These are phyloP conservation scores for Millerozyma miso DNA, from an alignment of 805 yeast species.

Conservation along the genomic window DNA sequence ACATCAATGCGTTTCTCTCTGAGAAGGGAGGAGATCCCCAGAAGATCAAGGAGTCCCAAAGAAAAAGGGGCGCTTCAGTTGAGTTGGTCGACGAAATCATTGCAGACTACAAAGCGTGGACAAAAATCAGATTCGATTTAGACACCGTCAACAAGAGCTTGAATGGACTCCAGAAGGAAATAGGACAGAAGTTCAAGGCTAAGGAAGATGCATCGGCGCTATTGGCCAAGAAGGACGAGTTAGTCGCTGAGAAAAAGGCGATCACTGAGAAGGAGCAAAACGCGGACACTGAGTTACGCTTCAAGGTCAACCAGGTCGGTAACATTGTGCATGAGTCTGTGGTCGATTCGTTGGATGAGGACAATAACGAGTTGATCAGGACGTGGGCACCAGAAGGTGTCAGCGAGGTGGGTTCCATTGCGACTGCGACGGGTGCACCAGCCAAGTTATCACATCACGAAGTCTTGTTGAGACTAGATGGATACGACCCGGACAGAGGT, in stretches of 20 bases:
- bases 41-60: conserved; percentile 79
- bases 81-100: conserved; percentile 96
- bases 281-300: conserved; percentile 70
- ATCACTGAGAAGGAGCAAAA: conserved; percentile 67
- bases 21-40: conserved; percentile 98
- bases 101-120: conserved; percentile 88
- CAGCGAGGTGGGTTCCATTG: conserved; percentile 54
- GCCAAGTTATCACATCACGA: conserved; percentile 93
- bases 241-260: conserved; percentile 65
- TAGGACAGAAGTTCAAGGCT: conserved; percentile 87
- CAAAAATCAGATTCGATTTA: conserved; percentile 71
- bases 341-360: conserved; percentile 84
- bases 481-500: conserved; percentile 99
- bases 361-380: conserved; percentile 79
- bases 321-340: conserved; percentile 93
- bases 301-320: conserved; percentile 86
- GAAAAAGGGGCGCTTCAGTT: conserved; percentile 90
- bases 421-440: conserved; percentile 72
- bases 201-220: conserved; percentile 91
- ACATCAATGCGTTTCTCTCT: conserved; percentile 83
- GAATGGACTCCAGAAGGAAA: conserved; percentile 88
- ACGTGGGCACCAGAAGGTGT: conserved; percentile 81
- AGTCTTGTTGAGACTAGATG: conserved; percentile 88
- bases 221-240: conserved; percentile 72
- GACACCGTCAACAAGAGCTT: conserved; percentile 86